Percentiles rank a stretch among this genome's conserved stretches.
phyloP scores from a whole-genome alignment of 768 basidiomycete genomes.

The Auriscalpium orientale region DNA sequence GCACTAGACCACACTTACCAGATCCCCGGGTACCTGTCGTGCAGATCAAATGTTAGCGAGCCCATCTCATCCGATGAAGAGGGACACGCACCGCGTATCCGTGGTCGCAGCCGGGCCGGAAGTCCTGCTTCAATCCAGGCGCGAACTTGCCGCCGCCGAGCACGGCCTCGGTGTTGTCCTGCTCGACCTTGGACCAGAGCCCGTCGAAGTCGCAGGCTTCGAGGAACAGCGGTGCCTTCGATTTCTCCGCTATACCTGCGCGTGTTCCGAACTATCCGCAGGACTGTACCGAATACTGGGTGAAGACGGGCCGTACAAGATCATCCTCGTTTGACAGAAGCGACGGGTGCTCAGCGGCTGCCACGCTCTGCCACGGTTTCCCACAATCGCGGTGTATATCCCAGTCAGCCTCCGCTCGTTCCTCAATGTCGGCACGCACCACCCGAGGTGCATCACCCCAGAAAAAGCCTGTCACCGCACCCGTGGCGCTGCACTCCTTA shows the following conservation, averaged over 20 bases:
- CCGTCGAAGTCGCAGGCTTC: constrained; percentile 31
- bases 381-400: no score
- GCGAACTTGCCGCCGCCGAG: constrained; percentile 30
- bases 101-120: constrained; percentile 32
- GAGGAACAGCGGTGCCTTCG: constrained; percentile 35
- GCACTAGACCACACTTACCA: constrained; percentile 10
- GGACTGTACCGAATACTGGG: not conserved
- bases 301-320: constrained; percentile 22
- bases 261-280: not conserved
- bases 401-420: no score
- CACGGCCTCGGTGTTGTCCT: constrained; percentile 29
- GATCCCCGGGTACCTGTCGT: constrained; percentile 33
- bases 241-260: constrained; percentile 26
- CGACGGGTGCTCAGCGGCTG: constrained; percentile 41
- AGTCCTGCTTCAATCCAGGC: constrained; percentile 30
- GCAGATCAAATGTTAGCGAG: constrained; percentile 10
- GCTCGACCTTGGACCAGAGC: constrained; percentile 26
- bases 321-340: constrained; percentile 31
- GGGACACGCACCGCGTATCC: constrained; percentile 29
- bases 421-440: constrained; percentile 28
- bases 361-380: constrained; percentile 32
- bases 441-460: constrained; percentile 1
- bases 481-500: constrained; percentile 25
- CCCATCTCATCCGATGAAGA: constrained; percentile 1
- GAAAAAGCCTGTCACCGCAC: not conserved